These are phyloP conservation scores for Acanthamoeba royreba DNA, from an alignment of 208 protist species.

Conservation along the genomic window DNA sequence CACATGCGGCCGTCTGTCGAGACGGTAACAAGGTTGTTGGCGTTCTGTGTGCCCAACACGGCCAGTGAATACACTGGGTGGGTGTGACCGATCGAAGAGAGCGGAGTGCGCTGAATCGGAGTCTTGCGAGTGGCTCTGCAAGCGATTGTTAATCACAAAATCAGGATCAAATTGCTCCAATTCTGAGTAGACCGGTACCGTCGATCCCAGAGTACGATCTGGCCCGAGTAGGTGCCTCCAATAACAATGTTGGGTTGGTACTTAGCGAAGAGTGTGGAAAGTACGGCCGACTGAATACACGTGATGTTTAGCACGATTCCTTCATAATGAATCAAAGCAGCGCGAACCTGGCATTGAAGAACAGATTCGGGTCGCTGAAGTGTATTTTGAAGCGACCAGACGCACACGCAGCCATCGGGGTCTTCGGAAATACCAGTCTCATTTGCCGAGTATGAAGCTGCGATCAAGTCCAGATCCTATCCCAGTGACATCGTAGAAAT, in stretches of 20 bases:
- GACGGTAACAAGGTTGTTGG: constrained; percentile 70
- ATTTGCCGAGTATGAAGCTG: no score
- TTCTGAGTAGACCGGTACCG: background rate
- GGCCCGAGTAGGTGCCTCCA: constrained; percentile 74
- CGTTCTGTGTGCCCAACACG: constrained; percentile 73
- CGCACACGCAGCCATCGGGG: no score
- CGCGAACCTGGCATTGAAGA: no score
- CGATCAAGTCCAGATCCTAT: no score
- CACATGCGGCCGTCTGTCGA: constrained; percentile 76
- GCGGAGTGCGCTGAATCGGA: constrained; percentile 65
- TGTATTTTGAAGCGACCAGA: no score
- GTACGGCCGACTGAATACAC: constrained; percentile 53
- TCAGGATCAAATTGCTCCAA: background rate
- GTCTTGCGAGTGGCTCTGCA: background rate
- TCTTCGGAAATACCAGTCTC: no score
- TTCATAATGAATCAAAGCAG: no score
- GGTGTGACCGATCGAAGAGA: constrained; percentile 62
- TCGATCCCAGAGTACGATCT: constrained; percentile 76
- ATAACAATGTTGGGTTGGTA: constrained; percentile 70
- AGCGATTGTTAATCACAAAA: background rate
- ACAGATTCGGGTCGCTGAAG: no score
- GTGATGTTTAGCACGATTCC: no score
- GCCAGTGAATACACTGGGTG: constrained; percentile 67
- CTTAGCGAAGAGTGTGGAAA: constrained; percentile 58
- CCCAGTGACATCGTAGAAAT: no score